Percentiles rank a stretch among this genome's conserved stretches.
These are phyloP conservation scores for Eucalyptus microcorys DNA, from an alignment of 345 rosid species.

Conservation along the genomic window DNA sequence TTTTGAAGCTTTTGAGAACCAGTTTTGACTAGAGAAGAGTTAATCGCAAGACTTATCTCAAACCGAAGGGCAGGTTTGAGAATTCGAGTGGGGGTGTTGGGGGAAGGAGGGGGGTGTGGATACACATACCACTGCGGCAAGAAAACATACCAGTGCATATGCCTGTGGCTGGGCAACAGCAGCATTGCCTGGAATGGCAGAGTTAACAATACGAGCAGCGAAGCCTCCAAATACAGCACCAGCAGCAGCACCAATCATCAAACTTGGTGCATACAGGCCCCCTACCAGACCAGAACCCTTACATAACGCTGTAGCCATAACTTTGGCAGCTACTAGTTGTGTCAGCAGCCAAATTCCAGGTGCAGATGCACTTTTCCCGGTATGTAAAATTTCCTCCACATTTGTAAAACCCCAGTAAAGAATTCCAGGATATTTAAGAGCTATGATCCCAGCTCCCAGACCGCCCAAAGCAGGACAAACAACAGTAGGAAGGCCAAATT, in stretches of 20 bases:
- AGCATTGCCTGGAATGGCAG: constrained; percentile 94
- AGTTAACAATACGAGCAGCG: constrained; percentile 81
- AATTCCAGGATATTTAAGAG: constrained; percentile 95
- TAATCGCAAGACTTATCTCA: not conserved
- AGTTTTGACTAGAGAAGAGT: not conserved
- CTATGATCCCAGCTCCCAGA: constrained; percentile 93
- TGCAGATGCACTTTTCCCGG: constrained; percentile 95
- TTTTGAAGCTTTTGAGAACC: not conserved
- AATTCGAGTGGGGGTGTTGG: not conserved
- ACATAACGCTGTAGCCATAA: constrained; percentile 90
- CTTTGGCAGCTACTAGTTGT: constrained; percentile 91
- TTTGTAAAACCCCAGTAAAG: constrained; percentile 98
- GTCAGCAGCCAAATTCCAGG: constrained; percentile 94
- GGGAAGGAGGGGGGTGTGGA: not conserved
- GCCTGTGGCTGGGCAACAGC: constrained; percentile 99
- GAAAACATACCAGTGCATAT: constrained; percentile 71
- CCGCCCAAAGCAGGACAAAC: constrained; percentile 98
- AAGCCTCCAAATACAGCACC: constrained; percentile 99
- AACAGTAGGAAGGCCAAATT: constrained; percentile 77
- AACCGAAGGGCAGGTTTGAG: not conserved
- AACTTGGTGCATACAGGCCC: constrained; percentile 94
- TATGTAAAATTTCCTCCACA: constrained; percentile 93
- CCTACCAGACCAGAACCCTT: constrained; percentile 98
- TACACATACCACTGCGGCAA: not conserved
- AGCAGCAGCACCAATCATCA: constrained; percentile 98